Base-by-base conservation (phyloP, 1,284 basidiomycete species). In the Microbotryum lychnidis-dioicae region DNA sequence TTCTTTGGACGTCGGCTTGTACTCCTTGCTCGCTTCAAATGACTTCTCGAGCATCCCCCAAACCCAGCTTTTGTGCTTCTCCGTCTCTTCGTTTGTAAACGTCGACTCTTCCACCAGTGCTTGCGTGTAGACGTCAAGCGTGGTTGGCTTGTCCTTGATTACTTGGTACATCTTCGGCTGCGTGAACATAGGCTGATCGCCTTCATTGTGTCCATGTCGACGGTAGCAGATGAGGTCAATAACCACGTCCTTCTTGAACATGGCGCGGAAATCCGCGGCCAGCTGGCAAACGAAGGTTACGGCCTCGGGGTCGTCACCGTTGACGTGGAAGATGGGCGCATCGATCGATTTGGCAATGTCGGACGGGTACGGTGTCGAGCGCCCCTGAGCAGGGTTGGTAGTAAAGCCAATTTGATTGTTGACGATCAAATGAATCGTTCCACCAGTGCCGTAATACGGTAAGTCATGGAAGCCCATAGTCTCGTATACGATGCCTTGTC, bases 401-500 rank as follows among this genome's bases (percentile, higher is more conserved):
- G 96, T 99, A 81, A 99, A 99, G 69, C 96, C 96, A 67, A 98
- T 97, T 77, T 99, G 96, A 80, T 99, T 99, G 82, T 99, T 99
- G 73, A 99, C 92, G 72, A 99, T 93, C 68, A 98, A 80, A 76
- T 98, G 96, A 71, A 98, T 90, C 52, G 96, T 98, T 66, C 96
- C 96, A 65, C 96, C 96, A 21, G 93, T 97, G 55, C 93, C 92
- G 77, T 97, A 99, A 78, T 84, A 85, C 52, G 91, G 91, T 53
- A 99, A 82, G 75, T 89, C 91, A 80, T 93, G 89, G 82, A 98
- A 90, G 73, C 96, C 96, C 89, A 97, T 97, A 48, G 94, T 97
- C 80, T 99, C 96, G 78, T 98, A 99, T 48, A 98, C 93, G 64
- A 98, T 81, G 78, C 96, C 96, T 76, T 99, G 96, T 45, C 94